Conservation (phyloP, 768 basidiomycete genomes). For the Naganishia kalamii region DNA sequence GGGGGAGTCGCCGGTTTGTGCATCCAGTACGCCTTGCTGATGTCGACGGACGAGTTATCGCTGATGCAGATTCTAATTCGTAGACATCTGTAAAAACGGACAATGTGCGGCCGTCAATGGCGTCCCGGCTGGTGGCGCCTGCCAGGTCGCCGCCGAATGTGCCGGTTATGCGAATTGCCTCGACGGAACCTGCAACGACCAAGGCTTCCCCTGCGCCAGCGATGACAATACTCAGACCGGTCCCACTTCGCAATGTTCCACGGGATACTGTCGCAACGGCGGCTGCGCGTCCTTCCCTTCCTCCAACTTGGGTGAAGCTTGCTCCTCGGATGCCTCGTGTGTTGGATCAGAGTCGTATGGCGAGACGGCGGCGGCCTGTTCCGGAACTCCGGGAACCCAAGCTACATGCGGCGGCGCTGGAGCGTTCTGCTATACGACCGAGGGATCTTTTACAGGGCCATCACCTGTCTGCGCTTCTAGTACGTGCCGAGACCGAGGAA, state of each 20-base stretch:
- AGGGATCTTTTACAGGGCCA: background rate
- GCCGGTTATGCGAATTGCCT: background rate
- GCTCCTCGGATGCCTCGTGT: background rate
- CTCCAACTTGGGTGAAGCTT: background rate
- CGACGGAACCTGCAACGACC: background rate
- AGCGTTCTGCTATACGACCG: background rate
- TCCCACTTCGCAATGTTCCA: background rate
- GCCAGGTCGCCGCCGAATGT: background rate
- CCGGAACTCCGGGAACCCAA: background rate
- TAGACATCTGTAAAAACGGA: background rate
- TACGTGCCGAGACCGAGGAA: background rate
- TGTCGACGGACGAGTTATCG: background rate
- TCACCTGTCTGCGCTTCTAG: background rate
- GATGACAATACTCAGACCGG: background rate
- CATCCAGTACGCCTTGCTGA: background rate
- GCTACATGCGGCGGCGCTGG: background rate
- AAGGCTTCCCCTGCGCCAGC: background rate
- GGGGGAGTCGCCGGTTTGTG: background rate
- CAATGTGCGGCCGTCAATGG: background rate
- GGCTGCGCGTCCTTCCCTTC: background rate
- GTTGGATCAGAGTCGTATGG: background rate
- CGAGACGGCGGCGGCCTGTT: background rate
- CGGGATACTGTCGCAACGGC: background rate
- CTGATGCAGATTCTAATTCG: background rate
- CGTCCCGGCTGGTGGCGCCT: background rate